Conservation (phyloP, 495 filamentous ascomycete species). For the Daldinia loculata region DNA sequence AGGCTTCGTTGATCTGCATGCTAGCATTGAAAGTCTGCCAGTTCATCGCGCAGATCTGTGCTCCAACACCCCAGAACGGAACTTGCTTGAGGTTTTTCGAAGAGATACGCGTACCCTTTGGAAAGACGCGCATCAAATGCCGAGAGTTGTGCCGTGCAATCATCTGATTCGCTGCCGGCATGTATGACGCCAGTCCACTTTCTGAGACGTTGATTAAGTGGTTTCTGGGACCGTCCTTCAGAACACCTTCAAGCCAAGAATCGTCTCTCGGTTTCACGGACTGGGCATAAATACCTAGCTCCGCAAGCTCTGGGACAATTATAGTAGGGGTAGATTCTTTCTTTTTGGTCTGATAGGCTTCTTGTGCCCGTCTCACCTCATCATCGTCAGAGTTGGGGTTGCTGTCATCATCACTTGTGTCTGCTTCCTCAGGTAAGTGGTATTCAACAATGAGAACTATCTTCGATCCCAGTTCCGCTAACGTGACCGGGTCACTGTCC, state of each 20-base stretch:
- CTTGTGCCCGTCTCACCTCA: constrained; percentile 51
- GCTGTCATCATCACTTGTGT: constrained; percentile 38
- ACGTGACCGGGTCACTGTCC: constrained; percentile 50
- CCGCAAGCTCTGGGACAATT: constrained; percentile 63
- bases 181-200: constrained; percentile 52
- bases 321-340: constrained; percentile 45
- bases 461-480: constrained; percentile 59
- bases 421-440: constrained; percentile 58
- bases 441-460: constrained; percentile 66
- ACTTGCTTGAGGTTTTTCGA: constrained; percentile 61
- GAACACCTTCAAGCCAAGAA: constrained; percentile 56
- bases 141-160: constrained; percentile 60
- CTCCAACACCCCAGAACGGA: constrained; percentile 62
- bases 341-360: constrained; percentile 53
- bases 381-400: constrained; percentile 47
- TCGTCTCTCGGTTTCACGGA: constrained; percentile 63
- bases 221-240: constrained; percentile 59
- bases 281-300: constrained; percentile 65
- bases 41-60: constrained; percentile 65
- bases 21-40: constrained; percentile 65
- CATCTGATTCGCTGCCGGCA: constrained; percentile 46
- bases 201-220: constrained; percentile 68
- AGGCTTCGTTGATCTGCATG: constrained; percentile 65
- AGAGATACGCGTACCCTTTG: constrained; percentile 65
- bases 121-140: constrained; percentile 65